These are phyloP conservation scores for Barnettozyma botsteinii DNA, from an alignment of 805 yeast genomes.

Conservation along the genomic window DNA sequence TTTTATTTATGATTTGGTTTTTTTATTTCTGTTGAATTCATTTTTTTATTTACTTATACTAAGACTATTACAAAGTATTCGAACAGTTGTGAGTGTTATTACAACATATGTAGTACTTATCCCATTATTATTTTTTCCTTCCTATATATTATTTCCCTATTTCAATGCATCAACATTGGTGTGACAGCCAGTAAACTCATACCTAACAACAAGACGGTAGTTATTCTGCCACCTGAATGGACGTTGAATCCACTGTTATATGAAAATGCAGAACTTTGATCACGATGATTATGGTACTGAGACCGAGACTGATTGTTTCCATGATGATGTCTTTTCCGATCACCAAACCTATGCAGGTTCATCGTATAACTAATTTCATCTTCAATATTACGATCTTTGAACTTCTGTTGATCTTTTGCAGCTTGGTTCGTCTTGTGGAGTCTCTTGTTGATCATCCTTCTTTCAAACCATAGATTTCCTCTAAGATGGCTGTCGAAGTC, in stretches of 20 bases:
- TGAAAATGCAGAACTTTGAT: conserved; percentile 1
- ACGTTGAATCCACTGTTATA: conserved; percentile 2
- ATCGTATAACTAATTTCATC: conserved; percentile 21
- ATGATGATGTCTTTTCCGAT: conserved; percentile 9
- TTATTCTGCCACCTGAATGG: conserved; percentile 4
- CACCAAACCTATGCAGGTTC: conserved; percentile 22
- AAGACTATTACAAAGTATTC: no score
- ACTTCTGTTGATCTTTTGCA: conserved; percentile 11
- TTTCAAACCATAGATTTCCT: conserved; percentile 42
- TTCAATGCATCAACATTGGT: conserved; percentile 1
- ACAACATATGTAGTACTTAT: no score
- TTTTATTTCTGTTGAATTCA: no score
- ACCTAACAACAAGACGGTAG: conserved; percentile 11
- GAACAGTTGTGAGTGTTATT: no score
- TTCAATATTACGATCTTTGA: conserved; percentile 10
- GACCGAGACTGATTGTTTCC: neutral
- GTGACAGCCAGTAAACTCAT: conserved; percentile 10
- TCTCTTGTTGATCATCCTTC: conserved; percentile 26
- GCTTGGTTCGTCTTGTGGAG: conserved; percentile 5
- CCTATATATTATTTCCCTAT: no score
- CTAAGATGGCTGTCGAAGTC: conserved; percentile 49
- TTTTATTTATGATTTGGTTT: no score
- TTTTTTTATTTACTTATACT: no score
- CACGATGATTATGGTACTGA: neutral
- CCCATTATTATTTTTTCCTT: no score